Percentiles rank a stretch among this genome's conserved stretches.
phyloP scores from a whole-genome alignment of 2,329 filamentous ascomycete species.

The Exserohilum rostratum region DNA sequence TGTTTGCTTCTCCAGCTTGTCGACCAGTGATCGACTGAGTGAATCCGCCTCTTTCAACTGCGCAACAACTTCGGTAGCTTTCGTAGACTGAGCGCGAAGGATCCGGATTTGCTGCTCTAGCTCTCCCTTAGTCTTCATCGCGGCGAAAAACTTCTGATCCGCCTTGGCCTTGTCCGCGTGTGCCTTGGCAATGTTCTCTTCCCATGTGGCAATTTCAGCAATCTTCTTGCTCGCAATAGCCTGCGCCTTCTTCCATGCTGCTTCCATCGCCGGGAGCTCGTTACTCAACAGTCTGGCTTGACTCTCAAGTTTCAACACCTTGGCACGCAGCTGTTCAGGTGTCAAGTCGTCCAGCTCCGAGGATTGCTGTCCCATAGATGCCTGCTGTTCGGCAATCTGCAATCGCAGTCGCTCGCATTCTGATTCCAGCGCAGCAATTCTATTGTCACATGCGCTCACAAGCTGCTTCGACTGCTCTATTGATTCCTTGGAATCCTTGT shows the following conservation, averaged over 20 bases:
- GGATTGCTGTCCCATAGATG: slow-evolving; percentile 26
- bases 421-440: slow-evolving; percentile 80
- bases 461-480: slow-evolving; percentile 79
- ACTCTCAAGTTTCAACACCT: slow-evolving; percentile 75
- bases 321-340: slow-evolving; percentile 73
- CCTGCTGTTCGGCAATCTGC: slow-evolving; percentile 57
- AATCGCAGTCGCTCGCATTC: slow-evolving; percentile 75
- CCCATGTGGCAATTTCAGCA: slow-evolving; percentile 73
- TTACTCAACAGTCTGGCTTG: slow-evolving; percentile 85
- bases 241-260: slow-evolving; percentile 88
- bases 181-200: slow-evolving; percentile 77
- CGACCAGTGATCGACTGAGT: slow-evolving; percentile 74
- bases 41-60: slow-evolving; percentile 90
- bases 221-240: slow-evolving; percentile 86
- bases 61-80: slow-evolving; percentile 91
- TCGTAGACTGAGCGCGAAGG: slow-evolving; percentile 80
- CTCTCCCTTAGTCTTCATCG: slow-evolving; percentile 91
- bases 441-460: slow-evolving; percentile 75
- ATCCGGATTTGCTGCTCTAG: slow-evolving; percentile 79
- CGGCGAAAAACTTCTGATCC: slow-evolving; percentile 96
- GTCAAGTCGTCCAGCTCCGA: slow-evolving; percentile 64
- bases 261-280: slow-evolving; percentile 87
- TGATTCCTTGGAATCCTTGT: slow-evolving; percentile 76
- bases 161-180: slow-evolving; percentile 92
- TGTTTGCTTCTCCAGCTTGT: slow-evolving; percentile 89